Evolutionary conservation across 2,329 filamentous ascomycete species (phyloP), one percentile per base, ranked within the genome.

Genomic region (Colletotrichum orchidophilum): DNA sequence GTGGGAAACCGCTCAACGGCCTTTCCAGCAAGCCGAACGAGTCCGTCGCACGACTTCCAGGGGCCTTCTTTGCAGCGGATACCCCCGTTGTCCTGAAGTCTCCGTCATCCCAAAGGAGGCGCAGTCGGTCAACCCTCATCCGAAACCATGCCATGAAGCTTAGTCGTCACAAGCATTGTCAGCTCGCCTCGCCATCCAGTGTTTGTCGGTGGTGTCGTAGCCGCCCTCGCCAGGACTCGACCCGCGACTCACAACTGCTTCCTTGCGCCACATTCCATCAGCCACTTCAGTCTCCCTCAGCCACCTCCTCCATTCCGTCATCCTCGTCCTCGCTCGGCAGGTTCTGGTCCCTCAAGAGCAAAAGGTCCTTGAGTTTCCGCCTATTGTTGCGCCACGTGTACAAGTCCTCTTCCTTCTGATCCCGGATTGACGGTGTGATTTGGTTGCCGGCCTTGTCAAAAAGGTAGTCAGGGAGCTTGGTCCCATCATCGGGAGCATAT

Each of bases 371-470:
- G 15, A 90, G 75, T 74, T 81, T 84, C 64, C 81, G 79, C 55
- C 81, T 79, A 42, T 87, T 85, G 50, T 80, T 81, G 73, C 81
- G 83, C 75, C 80, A 83, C 3, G 87, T 85, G 18, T 81, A 75
- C 0, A 83, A 75, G 65, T 84, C 84, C 75, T 91, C 88, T n/a
- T 86, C 71, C 63, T 81, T 74, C 77, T 90, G 88, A 29, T 83
- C 80, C n/a, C 77, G 77, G 24, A 91, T 79, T 13, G 86, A 89
- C 0, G 89, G 89, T 6, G 89, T 92, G 39, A 91, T 84, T 77
- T 91, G 88, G 3, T 82, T 81, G 15, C 89, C 89, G 15, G 84
- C 73, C 35, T 79, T 75, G 63, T 89, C 86, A 62, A 86, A 85
- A 0, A 91, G 82, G 75, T 87, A 91, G 26, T 76, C 72, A 0